Conservation (phyloP, 495 filamentous ascomycete genomes). For the Pyrenula aspistea region DNA sequence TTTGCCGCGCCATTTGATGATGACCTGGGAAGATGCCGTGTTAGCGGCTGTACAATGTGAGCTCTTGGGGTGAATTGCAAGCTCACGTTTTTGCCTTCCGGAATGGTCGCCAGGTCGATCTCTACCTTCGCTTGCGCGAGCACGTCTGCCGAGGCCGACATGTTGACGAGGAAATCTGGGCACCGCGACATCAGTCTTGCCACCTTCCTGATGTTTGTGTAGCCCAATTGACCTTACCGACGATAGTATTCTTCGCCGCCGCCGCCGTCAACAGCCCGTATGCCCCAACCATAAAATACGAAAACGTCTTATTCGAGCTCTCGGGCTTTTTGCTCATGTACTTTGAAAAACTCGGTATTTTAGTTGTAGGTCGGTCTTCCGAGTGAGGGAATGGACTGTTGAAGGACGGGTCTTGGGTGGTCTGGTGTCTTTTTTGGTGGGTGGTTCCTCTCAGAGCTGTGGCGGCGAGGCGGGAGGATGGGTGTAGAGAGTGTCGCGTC, state of each 20-base stretch:
- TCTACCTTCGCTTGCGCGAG: slow-evolving; percentile 99
- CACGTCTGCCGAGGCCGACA: slow-evolving; percentile 98
- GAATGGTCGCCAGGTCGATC: slow-evolving; percentile 80
- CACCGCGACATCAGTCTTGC: not conserved
- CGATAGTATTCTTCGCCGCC: slow-evolving; percentile 91
- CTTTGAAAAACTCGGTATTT: slow-evolving; percentile 81
- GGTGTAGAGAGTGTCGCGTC: slow-evolving; percentile 34
- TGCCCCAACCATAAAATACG: slow-evolving; percentile 96
- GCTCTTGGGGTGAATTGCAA: not conserved
- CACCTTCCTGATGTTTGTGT: too few species aligned
- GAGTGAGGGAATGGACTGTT: slow-evolving; percentile 36
- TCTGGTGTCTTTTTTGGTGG: slow-evolving; percentile 32
- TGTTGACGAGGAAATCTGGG: slow-evolving; percentile 96
- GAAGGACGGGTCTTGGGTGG: slow-evolving; percentile 34
- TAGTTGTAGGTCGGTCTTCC: slow-evolving; percentile 39
- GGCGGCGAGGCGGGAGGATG: slow-evolving; percentile 25
- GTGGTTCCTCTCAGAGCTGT: slow-evolving; percentile 28
- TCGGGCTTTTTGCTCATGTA: slow-evolving; percentile 59
- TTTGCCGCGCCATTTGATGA: slow-evolving; percentile 99
- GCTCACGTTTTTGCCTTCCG: slow-evolving; percentile 98
- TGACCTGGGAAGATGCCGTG: slow-evolving; percentile 47
- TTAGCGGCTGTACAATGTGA: not conserved
- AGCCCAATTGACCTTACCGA: slow-evolving; percentile 53
- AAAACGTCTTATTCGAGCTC: slow-evolving; percentile 70
- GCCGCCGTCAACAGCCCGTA: slow-evolving; percentile 83